Evolutionary conservation across 495 filamentous ascomycete species (phyloP).

Genomic region (Hyaloscypha hepaticicola): DNA sequence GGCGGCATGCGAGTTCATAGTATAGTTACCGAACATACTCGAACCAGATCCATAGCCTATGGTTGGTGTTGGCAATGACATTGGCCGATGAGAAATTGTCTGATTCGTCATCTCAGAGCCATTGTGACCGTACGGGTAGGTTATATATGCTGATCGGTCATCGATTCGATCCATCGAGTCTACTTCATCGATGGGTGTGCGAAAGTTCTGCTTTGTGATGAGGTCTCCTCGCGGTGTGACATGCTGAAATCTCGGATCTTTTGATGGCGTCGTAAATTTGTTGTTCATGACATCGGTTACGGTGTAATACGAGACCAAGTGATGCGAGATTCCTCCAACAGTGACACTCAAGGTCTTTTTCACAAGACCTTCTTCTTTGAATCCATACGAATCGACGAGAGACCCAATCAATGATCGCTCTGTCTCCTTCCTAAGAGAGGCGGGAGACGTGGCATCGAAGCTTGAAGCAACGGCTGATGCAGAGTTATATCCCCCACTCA

Average conservation of each 20-base stretch:
- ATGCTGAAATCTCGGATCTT: slow-evolving; percentile 53
- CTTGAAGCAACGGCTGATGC: slow-evolving; percentile 38
- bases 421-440: slow-evolving; percentile 34
- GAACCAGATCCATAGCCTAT: slow-evolving; percentile 18
- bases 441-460: slow-evolving; percentile 39
- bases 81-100: slow-evolving; percentile 23
- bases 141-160: slow-evolving; percentile 33
- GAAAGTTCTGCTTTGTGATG: slow-evolving; percentile 67
- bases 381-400: slow-evolving; percentile 80
- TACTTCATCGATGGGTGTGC: slow-evolving; percentile 62
- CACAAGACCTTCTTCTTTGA: slow-evolving; percentile 78
- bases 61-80: slow-evolving; percentile 29
- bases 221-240: slow-evolving; percentile 59
- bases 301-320: slow-evolving; percentile 87
- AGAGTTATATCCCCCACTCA: slow-evolving; percentile 25
- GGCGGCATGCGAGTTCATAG: slow-evolving; percentile 5
- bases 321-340: slow-evolving; percentile 66
- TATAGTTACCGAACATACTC: slow-evolving; percentile 21
- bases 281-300: slow-evolving; percentile 69
- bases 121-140: slow-evolving; percentile 21
- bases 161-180: slow-evolving; percentile 42
- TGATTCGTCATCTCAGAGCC: slow-evolving; percentile 32
- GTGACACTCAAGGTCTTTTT: slow-evolving; percentile 91
- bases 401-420: slow-evolving; percentile 78
- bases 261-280: slow-evolving; percentile 58